Conservation (phyloP, 305 asterid species). For the Nicotiana rustica region DNA sequence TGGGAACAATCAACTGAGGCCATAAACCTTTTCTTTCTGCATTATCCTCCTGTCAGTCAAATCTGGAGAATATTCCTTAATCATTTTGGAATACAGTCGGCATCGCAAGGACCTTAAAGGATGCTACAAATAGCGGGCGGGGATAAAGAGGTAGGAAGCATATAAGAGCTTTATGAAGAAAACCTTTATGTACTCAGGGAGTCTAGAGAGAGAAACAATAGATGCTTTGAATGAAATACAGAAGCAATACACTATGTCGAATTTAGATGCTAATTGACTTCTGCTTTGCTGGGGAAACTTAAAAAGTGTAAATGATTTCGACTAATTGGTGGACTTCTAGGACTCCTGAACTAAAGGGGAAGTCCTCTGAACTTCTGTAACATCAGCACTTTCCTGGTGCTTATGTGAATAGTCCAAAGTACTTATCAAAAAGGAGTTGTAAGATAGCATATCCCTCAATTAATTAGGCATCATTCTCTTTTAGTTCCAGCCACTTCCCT, state of each 20-base stretch:
- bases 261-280: neutral
- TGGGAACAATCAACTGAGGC: neutral
- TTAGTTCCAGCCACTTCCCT: constrained; percentile 2
- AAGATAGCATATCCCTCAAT: constrained; percentile 17
- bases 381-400: constrained; percentile 22
- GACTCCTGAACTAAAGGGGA: constrained; percentile 14
- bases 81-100: constrained; percentile 4
- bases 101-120: neutral
- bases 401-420: neutral
- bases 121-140: neutral
- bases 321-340: neutral
- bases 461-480: neutral
- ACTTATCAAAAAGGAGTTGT: constrained; percentile 10
- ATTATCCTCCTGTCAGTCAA: neutral
- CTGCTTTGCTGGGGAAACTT: neutral
- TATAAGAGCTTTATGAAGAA: neutral
- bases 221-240: neutral
- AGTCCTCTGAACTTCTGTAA: constrained; percentile 9
- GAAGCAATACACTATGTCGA: neutral
- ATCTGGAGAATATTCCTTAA: constrained; percentile 9
- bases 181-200: neutral
- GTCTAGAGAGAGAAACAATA: neutral
- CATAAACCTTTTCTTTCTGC: neutral
- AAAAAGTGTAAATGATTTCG: neutral
- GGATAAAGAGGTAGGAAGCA: constrained; percentile 22